Conservation (phyloP, 148 eudicot species). For the Polygonum aviculare region DNA sequence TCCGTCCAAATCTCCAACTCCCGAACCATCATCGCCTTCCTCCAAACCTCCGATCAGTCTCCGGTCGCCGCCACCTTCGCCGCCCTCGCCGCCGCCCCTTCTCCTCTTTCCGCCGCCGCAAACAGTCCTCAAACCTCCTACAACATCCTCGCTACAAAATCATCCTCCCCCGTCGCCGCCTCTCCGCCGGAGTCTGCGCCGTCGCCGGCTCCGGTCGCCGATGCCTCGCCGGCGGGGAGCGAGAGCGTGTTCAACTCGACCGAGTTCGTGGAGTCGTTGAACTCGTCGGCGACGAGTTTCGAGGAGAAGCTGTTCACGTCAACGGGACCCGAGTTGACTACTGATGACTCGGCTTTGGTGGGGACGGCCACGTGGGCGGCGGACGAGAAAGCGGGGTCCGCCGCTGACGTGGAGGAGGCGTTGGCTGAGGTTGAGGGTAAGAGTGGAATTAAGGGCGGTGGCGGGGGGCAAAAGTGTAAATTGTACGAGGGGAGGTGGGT, state of each 20-base stretch:
- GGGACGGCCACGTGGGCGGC: not conserved
- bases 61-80: not conserved
- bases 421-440: not conserved
- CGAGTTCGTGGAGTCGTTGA: not conserved
- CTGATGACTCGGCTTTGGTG: not conserved
- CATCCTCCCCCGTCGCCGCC: not conserved
- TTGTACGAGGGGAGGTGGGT: constrained; percentile 45
- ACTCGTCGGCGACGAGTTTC: not conserved
- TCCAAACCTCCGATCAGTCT: not conserved
- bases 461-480: constrained; percentile 21
- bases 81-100: not conserved
- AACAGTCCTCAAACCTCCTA: not conserved
- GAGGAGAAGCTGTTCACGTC: constrained; percentile 6
- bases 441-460: not conserved
- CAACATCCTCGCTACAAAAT: not conserved
- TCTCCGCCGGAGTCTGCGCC: not conserved
- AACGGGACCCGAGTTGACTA: not conserved
- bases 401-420: not conserved
- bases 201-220: too few relatives aligned
- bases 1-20: not conserved
- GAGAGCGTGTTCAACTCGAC: not conserved
- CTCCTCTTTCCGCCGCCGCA: not conserved
- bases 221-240: not conserved
- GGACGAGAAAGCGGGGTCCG: not conserved
- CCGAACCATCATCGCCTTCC: constrained; percentile 6